Evolutionary conservation across 805 yeast species (phyloP), one percentile per base, ranked within the genome.

Genomic region (Ogataea zsoltii): DNA sequence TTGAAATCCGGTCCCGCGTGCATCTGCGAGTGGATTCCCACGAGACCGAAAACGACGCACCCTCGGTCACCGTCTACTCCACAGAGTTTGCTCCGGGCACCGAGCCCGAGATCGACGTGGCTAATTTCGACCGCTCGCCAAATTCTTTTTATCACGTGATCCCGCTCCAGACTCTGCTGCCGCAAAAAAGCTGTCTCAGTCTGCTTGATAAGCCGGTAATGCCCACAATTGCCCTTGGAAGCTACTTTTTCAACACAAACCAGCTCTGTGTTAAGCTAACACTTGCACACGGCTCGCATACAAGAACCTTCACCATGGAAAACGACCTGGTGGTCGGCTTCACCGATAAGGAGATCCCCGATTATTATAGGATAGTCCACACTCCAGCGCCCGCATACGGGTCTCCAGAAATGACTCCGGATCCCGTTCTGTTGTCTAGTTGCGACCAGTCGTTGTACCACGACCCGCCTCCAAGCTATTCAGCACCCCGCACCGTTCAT

Each of bases 341-440:
- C 21, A 18, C 42, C 25, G 55, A 51, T 11, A 51, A 51, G 38
- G 45, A 41, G 12, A 38, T 43, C 16, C 51, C 51, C 7, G 49
- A 48, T 28, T 51, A 51, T 41, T 19, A 36, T 31, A 21, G 42
- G 7, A 37, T 51, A 4, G 45, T 42, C 25, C 50, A 45, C 28
- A n/a, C 34, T 3, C 50, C 55, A 13, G 55, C 55, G 4, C 55
- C 55, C n/a, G 50, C 50, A 10, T 51, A 51, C 35, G 44, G 33
- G 23, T 32, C 45, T 10, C 38, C 47, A 5, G 44, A 40, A 21
- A 45, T 45, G 49, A 47, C 50, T 2, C 39, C 45, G 13, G 51
- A 50, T 23, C 51, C 51, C n/a, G 42, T 50, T 4, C 38, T 50
- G 26, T 31, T 42, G 9, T 18, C 48, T 2, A 39, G 41, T 21